Base-by-base conservation (phyloP, 2,329 filamentous ascomycete genomes). In the Aspergillus sp. region DNA sequence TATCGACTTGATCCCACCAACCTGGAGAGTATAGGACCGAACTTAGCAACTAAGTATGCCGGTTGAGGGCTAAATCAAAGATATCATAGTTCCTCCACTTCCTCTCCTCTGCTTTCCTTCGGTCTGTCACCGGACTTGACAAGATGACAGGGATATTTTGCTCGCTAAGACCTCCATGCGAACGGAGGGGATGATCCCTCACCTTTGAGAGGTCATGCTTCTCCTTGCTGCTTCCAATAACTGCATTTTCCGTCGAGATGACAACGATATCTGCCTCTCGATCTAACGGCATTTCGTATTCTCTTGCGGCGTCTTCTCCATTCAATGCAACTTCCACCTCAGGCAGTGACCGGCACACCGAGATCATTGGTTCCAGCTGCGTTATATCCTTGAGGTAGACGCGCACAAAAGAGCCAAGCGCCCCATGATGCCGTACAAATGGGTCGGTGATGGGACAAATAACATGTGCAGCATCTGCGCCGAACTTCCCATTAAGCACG, bases 51-150 rank as follows among this genome's bases (percentile, higher is more conserved):
- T 27, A 39, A 23, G 31, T 27, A 47, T 21, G 44, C 27, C 41
- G 24, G n/a, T 46, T 55, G 27, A 57, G 54, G 31, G 43, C 50
- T n/a, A 52, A n/a, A 35, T 52, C 40, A 52, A 52, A 52, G 40
- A 44, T 52, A 21, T 52, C 50, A 35, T 44, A 52, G 50, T 52
- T 52, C 11, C 50, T 44, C 50, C 50, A 52, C 12, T 19, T 27
- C 37, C 35, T 52, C 24, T 12, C 21, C 11, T 14, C 19, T 1
- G 49, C 49, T 17, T 6, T 15, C 14, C 31, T 39, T n/a, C 11
- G 19, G 27, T 41, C 15, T 37, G 12, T 43, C 17, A 31, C 49
- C 21, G 12, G 21, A 6, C 14, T 41, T 6, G 49, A 52, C 14
- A 43, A 5, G 6, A 52, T 24, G 6, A 52, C 19, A 23, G 49